These are phyloP conservation scores for Malus hybrid DNA, from an alignment of 331 rosid species.

Conservation along the genomic window DNA sequence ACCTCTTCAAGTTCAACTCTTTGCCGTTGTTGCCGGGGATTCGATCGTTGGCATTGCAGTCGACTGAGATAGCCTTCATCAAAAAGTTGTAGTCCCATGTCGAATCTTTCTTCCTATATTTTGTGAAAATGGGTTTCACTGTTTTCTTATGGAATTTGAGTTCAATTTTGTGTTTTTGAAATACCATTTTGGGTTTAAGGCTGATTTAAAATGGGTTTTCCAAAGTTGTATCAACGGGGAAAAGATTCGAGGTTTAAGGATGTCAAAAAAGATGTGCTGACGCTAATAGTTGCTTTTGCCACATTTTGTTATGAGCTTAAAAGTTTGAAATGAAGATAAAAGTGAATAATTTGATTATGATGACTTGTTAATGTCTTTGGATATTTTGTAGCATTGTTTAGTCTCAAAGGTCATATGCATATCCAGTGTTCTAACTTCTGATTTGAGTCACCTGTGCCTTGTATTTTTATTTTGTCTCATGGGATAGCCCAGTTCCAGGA, in stretches of 20 bases:
- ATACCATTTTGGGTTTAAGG: slow-evolving; percentile 16
- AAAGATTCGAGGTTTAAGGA: no score
- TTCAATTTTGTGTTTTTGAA: slow-evolving; percentile 3
- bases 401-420: not conserved
- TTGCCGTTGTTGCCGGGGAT: no score
- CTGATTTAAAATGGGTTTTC: not conserved
- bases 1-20: no score
- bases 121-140: no score
- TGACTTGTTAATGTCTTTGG: not conserved
- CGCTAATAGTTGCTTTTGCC: no score
- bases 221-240: no score
- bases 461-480: not conserved
- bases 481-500: not conserved
- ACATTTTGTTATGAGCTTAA: no score
- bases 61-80: no score
- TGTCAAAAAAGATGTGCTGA: no score
- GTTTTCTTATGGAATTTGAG: not conserved
- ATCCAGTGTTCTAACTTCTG: not conserved
- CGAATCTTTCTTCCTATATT: no score
- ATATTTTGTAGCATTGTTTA: not conserved
- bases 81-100: no score
- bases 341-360: not conserved
- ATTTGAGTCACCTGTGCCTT: not conserved
- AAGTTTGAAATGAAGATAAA: not conserved
- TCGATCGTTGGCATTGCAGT: no score